Percentiles rank a stretch among this genome's conserved stretches.
Evolutionary conservation across 2,329 filamentous ascomycete species (phyloP).

Genomic region (Botryosphaeria agaves): DNA sequence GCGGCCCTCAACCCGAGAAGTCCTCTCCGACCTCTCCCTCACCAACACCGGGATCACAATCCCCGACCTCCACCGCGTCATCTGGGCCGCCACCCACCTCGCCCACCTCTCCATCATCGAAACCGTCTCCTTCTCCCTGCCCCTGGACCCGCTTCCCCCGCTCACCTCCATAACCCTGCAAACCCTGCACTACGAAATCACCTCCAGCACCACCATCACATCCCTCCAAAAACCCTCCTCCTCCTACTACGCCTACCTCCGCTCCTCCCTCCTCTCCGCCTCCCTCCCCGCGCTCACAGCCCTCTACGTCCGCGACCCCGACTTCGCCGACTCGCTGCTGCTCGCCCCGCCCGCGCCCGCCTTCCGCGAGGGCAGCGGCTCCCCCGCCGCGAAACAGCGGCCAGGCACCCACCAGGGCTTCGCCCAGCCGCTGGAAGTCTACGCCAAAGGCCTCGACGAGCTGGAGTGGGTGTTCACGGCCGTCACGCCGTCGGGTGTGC

Average conservation of each 20-base stretch:
- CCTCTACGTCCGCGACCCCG: conserved; percentile 72
- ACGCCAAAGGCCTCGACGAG: conserved; percentile 46
- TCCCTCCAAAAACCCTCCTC: conserved; percentile 31
- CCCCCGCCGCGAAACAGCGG: background rate
- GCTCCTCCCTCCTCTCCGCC: conserved; percentile 61
- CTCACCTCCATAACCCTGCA: conserved; percentile 51
- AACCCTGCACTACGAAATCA: conserved; percentile 72
- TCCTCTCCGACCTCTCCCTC: conserved; percentile 52
- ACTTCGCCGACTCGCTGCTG: conserved; percentile 66
- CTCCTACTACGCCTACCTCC: conserved; percentile 72
- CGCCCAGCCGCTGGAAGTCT: conserved; percentile 42
- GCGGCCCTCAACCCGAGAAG: conserved; percentile 37
- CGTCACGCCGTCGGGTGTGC: conserved; percentile 32
- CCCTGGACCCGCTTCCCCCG: conserved; percentile 39
- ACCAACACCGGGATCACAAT: conserved; percentile 54
- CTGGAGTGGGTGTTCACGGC: conserved; percentile 51
- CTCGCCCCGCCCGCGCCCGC: conserved; percentile 46
- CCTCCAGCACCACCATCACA: conserved; percentile 41
- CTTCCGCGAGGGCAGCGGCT: conserved; percentile 23
- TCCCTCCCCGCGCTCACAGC: conserved; percentile 55
- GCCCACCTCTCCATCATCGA: conserved; percentile 40
- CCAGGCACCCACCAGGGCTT: conserved; percentile 19
- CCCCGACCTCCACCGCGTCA: conserved; percentile 40
- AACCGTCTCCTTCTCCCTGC: conserved; percentile 38
- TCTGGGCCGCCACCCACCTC: conserved; percentile 40